Conservation (phyloP, 352 stramenopile genomes). For the Globisporangium ultimum region DNA sequence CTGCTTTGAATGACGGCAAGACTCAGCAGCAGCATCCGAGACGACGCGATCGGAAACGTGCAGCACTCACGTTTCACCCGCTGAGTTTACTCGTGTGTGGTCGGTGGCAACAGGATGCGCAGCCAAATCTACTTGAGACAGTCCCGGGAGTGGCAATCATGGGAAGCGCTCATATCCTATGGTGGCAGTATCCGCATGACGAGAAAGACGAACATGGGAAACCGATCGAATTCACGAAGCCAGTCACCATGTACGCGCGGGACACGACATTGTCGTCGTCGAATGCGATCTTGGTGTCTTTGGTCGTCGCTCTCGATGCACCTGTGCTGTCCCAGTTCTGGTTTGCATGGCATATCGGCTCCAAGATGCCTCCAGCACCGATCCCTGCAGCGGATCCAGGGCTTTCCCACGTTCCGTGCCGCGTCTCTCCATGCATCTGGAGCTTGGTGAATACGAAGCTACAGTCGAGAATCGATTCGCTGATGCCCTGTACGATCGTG, state of each 20-base stretch:
- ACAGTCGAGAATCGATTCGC: constrained; percentile 41
- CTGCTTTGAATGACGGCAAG: neutral
- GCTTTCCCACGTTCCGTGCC: neutral
- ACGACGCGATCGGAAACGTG: constrained; percentile 4
- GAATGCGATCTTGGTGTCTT: constrained; percentile 54
- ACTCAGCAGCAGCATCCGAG: constrained; percentile 1
- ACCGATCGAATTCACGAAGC: constrained; percentile 40
- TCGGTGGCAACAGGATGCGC: constrained; percentile 26
- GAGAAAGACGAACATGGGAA: constrained; percentile 5
- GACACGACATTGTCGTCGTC: constrained; percentile 49
- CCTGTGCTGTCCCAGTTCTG: constrained; percentile 49
- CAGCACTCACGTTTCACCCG: constrained; percentile 21
- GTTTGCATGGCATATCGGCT: constrained; percentile 68
- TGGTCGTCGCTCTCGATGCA: constrained; percentile 62
- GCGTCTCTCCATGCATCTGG: constrained; percentile 26
- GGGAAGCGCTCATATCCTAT: constrained; percentile 34
- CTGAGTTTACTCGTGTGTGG: constrained; percentile 63
- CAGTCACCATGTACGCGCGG: constrained; percentile 49
- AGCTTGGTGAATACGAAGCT: constrained; percentile 30
- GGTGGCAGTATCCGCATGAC: constrained; percentile 52
- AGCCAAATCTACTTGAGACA: constrained; percentile 22
- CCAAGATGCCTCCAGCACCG: constrained; percentile 35
- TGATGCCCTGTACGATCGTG: constrained; percentile 50
- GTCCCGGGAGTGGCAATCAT: constrained; percentile 46
- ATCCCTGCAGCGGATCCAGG: constrained; percentile 11